These are phyloP conservation scores for Lactarius akahatsu DNA, from an alignment of 768 basidiomycete species.

Conservation along the genomic window DNA sequence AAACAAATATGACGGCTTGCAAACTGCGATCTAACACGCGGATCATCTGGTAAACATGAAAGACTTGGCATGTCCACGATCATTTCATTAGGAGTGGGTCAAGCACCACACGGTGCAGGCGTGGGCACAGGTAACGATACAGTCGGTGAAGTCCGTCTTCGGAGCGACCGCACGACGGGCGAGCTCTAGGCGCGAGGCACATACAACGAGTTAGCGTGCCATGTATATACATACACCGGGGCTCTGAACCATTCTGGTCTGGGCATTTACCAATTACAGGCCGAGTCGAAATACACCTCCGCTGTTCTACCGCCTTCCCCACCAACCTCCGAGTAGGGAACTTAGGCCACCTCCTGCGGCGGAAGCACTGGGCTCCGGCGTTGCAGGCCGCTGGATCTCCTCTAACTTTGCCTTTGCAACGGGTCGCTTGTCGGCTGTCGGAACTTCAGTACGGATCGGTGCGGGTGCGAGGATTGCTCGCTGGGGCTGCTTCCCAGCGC, in stretches of 20 bases:
- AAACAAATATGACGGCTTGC: background rate
- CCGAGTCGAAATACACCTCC: background rate
- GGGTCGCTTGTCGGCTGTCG: conserved; percentile 47
- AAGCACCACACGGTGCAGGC: background rate
- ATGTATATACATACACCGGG: background rate
- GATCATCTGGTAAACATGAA: background rate
- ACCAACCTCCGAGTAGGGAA: conserved; percentile 78
- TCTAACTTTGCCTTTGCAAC: conserved; percentile 55
- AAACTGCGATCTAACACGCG: background rate
- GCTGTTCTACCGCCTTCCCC: conserved; percentile 49
- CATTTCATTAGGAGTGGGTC: background rate
- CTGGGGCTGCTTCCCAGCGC: conserved; percentile 60
- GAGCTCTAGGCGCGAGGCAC: background rate
- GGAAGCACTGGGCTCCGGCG: conserved; percentile 46
- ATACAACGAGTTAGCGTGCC: background rate
- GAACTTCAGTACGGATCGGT: conserved; percentile 33
- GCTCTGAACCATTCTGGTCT: background rate
- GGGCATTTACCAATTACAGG: background rate
- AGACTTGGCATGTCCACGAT: background rate
- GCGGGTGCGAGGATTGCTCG: conserved; percentile 31
- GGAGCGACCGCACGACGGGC: background rate
- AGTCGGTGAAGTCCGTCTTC: background rate
- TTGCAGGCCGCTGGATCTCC: conserved; percentile 47
- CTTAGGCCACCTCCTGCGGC: conserved; percentile 55
- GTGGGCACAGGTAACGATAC: background rate